phyloP scores from a whole-genome alignment of 345 rosid species.

The Euphorbia tirucalli region DNA sequence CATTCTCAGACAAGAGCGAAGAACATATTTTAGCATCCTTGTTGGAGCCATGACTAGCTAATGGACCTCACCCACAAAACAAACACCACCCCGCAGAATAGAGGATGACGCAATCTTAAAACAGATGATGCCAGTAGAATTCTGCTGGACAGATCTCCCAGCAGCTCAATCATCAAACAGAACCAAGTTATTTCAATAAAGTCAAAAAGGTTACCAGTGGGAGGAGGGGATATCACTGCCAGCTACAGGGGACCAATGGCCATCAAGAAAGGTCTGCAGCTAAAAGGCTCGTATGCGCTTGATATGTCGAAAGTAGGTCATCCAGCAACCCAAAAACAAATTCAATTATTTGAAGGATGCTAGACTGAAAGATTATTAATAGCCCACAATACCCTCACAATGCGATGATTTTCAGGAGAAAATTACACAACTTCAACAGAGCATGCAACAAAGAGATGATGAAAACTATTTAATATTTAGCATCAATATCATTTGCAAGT shows the following conservation, averaged over 20 bases:
- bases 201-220: not conserved
- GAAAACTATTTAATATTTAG: not conserved
- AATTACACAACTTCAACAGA: not conserved
- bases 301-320: conserved; percentile 11
- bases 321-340: conserved; percentile 19
- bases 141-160: conserved; percentile 8
- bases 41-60: too few species aligned
- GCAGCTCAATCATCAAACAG: not conserved
- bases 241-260: not conserved
- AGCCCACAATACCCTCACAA: not conserved
- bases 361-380: not conserved
- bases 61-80: not conserved
- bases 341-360: conserved; percentile 6
- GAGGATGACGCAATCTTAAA: not conserved
- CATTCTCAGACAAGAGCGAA: too few species aligned
- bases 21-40: too few species aligned
- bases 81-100: too few species aligned
- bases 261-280: conserved; percentile 18
- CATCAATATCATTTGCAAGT: not conserved
- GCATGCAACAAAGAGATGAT: not conserved
- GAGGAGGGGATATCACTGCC: conserved; percentile 6
- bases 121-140: not conserved
- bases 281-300: conserved; percentile 14
- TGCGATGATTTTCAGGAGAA: not conserved
- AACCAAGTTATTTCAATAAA: not conserved